A percentile compares a stretch with the other conserved stretches of the same genome.
Evolutionary conservation across 345 rosid genomes (phyloP).

Genomic region (Corchorus capsularis): DNA sequence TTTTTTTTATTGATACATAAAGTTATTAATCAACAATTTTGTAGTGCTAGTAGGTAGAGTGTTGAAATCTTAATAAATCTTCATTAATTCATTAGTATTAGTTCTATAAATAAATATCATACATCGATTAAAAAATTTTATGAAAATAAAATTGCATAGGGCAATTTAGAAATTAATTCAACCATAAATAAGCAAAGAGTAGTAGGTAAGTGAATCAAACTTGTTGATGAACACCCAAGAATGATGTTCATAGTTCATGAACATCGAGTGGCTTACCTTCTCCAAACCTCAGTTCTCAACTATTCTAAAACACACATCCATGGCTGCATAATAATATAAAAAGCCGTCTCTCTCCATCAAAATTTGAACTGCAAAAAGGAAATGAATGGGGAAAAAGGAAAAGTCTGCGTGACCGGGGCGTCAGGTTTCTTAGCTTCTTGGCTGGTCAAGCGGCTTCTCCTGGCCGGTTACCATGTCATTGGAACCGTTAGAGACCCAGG

Average conservation of each 20-base stretch:
- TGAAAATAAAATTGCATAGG: no score
- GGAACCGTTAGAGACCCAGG: slow-evolving; percentile 95
- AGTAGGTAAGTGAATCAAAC: neutral
- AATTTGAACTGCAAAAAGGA: neutral
- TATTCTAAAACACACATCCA: neutral
- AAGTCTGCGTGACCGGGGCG: slow-evolving; percentile 89
- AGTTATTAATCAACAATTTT: no score
- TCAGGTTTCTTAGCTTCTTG: slow-evolving; percentile 91
- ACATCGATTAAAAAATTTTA: no score
- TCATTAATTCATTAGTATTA: no score
- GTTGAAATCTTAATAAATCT: no score
- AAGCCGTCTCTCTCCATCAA: neutral
- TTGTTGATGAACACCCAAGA: neutral
- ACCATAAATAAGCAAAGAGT: no score
- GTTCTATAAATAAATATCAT: no score
- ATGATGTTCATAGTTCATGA: neutral
- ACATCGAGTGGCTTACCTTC: slow-evolving; percentile 11
- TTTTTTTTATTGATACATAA: no score
- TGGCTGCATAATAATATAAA: neutral
- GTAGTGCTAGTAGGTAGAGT: no score
- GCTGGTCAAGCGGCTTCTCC: slow-evolving; percentile 83
- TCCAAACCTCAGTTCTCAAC: slow-evolving; percentile 2
- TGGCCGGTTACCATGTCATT: slow-evolving; percentile 70
- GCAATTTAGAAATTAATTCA: no score
- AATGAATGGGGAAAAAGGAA: slow-evolving; percentile 31